These are phyloP conservation scores for Protea cynaroides DNA, from an alignment of 164 flowering plant genomes.

Conservation along the genomic window DNA sequence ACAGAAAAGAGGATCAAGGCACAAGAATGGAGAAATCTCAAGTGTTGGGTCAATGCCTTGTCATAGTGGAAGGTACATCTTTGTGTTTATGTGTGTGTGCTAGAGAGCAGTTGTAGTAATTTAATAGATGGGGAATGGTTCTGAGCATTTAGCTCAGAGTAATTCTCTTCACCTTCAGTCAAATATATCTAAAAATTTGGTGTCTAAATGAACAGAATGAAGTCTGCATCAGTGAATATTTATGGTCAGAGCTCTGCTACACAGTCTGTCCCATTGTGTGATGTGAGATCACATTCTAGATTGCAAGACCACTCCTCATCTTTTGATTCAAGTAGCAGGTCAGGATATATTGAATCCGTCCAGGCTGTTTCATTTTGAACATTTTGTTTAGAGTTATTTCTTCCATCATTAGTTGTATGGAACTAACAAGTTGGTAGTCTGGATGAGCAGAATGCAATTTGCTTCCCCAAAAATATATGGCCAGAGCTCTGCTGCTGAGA, in stretches of 20 bases:
- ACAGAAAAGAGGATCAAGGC: constrained; percentile 49
- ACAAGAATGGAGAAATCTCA: constrained; percentile 33
- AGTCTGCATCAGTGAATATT: too few relatives aligned
- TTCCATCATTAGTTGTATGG: background rate
- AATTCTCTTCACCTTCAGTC: background rate
- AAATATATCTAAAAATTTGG: too few relatives aligned
- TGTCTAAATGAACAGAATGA: too few relatives aligned
- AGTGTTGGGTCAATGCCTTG: constrained; percentile 27
- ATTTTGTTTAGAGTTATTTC: background rate
- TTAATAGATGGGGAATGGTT: background rate
- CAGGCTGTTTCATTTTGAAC: background rate
- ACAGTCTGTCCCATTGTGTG: too few relatives aligned
- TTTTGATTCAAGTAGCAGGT: too few relatives aligned
- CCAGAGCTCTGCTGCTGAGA: constrained; percentile 33
- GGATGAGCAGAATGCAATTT: constrained; percentile 44
- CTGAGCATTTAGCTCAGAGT: background rate
- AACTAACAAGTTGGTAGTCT: constrained; percentile 9
- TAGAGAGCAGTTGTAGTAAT: background rate
- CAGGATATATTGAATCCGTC: too few relatives aligned
- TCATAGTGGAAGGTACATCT: constrained; percentile 46
- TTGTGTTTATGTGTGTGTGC: background rate
- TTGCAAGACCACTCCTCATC: too few relatives aligned
- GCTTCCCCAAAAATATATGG: constrained; percentile 32
- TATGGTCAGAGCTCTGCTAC: too few relatives aligned
- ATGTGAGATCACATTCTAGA: too few relatives aligned